phyloP scores from a whole-genome alignment of 2,329 filamentous ascomycete genomes.

The Nemania abortiva region DNA sequence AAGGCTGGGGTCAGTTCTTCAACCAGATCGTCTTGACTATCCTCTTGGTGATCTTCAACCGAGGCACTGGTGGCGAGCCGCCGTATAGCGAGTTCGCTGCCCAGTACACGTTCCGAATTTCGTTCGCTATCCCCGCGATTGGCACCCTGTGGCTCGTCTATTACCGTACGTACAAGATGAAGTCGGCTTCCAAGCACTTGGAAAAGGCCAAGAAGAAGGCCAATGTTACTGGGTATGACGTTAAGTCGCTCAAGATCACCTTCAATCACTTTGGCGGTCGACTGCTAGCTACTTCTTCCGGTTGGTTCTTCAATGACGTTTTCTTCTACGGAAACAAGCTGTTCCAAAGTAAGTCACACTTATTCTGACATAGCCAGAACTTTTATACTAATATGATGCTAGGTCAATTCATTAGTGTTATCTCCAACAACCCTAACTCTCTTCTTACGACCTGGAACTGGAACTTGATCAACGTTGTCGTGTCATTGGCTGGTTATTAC shows the following conservation, averaged over 20 bases:
- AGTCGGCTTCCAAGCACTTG: conserved; percentile 85
- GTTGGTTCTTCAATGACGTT: conserved; percentile 97
- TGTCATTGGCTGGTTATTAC: conserved; percentile 91
- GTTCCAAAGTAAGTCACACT: conserved; percentile 73
- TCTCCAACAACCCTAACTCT: conserved; percentile 75
- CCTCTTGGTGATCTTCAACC: conserved; percentile 88
- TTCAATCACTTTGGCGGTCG: conserved; percentile 88
- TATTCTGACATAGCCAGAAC: too few species aligned
- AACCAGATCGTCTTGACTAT: conserved; percentile 93
- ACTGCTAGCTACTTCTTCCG: conserved; percentile 84
- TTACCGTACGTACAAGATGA: conserved; percentile 97
- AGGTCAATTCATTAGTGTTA: conserved; percentile 84
- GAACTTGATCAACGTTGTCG: conserved; percentile 91
- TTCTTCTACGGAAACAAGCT: conserved; percentile 99
- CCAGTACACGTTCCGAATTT: conserved; percentile 92
- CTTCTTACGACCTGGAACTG: conserved; percentile 91
- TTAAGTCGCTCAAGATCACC: conserved; percentile 82
- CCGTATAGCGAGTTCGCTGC: conserved; percentile 83
- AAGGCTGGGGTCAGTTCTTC: conserved; percentile 96
- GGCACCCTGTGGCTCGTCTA: conserved; percentile 96
- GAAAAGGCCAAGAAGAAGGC: conserved; percentile 84
- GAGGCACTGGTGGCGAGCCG: conserved; percentile 74
- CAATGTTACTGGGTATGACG: conserved; percentile 91
- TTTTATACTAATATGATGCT: conserved; percentile 18
- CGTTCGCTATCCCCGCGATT: conserved; percentile 89